Base-by-base conservation (phyloP, 2,329 filamentous ascomycete genomes). In the Anthostomella pinea region DNA sequence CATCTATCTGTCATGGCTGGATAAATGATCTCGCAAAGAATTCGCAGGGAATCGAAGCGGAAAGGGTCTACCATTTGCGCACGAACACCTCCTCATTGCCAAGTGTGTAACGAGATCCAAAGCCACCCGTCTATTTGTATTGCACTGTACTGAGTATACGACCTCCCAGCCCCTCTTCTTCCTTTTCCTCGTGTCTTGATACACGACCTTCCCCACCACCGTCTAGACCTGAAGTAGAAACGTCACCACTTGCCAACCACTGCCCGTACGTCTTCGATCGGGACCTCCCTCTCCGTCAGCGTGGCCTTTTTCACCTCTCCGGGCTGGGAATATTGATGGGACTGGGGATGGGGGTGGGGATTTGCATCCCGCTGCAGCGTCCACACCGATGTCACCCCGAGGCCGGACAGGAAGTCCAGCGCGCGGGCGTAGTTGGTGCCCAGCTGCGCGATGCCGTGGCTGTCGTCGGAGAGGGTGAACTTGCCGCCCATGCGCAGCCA, bases 401-500 rank as follows among this genome's bases (percentile, higher is more conserved):
- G 65, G 41, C 68, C 72, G 46, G 79, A 73, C 38, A 95, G 67
- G 59, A 86, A 95, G 1, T 77, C 70, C 39, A 94, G 64, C 5
- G 85, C 79, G 25, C 76, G 77, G 29, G 61, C 57, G 66, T 93
- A 97, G 58, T 95, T 91, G 33, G 87, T 82, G n/a, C 82, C 88
- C 5, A 98, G 75, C 58, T 98, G 91, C 2, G 77, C 84, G 40
- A 88, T 76, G 24, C 87, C 87, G 67, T 98, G 93, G 60, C 89
- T 95, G 64, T 98, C 93, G 61, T 98, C 93, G 6, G 87, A 95
- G 52, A 98, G 74, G 35, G 88, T 94, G 63, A 97, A 95, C 42
- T 77, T 78, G 16, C 93, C 90, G 16, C 83, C 83, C 53, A 87
- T 72, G 6, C 64, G 65, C 35, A 89, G 57, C 69, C 88, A 95